Base-by-base conservation (phyloP, 768 basidiomycete species). In the Tylopilus balloui region DNA sequence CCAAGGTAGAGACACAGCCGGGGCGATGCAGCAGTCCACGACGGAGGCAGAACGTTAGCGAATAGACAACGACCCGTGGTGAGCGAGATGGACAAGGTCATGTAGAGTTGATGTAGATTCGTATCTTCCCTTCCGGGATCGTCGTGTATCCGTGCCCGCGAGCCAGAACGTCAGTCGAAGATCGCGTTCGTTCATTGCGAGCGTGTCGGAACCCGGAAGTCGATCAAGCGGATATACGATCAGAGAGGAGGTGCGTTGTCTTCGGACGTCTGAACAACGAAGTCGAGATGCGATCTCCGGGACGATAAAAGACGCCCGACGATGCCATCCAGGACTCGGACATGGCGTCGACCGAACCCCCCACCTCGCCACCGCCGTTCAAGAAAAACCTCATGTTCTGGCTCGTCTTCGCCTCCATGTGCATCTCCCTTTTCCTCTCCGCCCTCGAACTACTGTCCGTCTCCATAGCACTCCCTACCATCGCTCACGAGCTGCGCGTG, bases 391-490 rank as follows among this genome's bases (percentile, higher is more conserved):
- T 51, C 48, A 55, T 29, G 32, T 65, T 67, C 23, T 65, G 66
- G 64, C 49, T 67, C 9, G 47, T 64, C 47, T 63, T 67, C n/a
- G 47, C 54, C 2, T 68, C 58, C 1, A 52, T 65, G 51, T 61
- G 55, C 9, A 54, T 39, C 8, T 58, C 51, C 31, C 54, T 64
- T 9, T 51, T 67, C 43, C 60, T 67, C 12, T 59, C 66, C 21
- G 57, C 66, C 1, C 57, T 67, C 11, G 67, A 68, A 31, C 32
- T 64, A 0, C 58, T 58, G 3, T 61, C 55, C 13, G 57, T 65
- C 25, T 51, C 61, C 15, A 68, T 64, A 1, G 70, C 68, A 5
- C 64, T 71, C 10, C 71, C 71, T 3, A 64, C 63, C 19, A 72
- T 72, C 45, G 60, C 63, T 6, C 45, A 60, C 23, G 63, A 56